Evolutionary conservation across 768 basidiomycete genomes (phyloP), one percentile per base, ranked within the genome.

Genomic region (Serendipita sp.): DNA sequence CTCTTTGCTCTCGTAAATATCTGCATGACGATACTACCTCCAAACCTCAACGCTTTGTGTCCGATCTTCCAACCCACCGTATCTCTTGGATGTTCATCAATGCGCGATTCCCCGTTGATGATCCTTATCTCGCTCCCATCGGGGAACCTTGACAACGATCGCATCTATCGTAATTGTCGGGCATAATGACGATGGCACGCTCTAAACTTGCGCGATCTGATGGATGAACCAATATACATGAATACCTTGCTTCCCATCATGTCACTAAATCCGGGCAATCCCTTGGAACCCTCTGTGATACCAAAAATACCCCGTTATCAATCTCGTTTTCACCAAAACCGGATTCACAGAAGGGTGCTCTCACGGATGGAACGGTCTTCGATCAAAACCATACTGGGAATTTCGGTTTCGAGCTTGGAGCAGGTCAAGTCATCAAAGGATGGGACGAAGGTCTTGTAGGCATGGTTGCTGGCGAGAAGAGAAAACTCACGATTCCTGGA

Each of bases 381-480:
- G 18, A 50, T 50, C 73, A 74, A 64, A 87, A 50, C n/a, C 48
- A n/a, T 18, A 8, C 8, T 8, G n/a, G n/a, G 8, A 91, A 93
- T 1, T 77, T 97, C 5, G 80, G 85, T 55, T 78, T 96, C 70
- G 92, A 81, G 44, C 86, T 92, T 33, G 89, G 89, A 60, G 73
- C 77, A 45, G 86, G 86, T 8, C 88, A 90, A 70, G 89, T 92
- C 62, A 92, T 92, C 71, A 78, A 78, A 67, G 89, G 89, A n/a
- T 92, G 89, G 89, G 89, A 92, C 68, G 74, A 88, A 45, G 90
- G 89, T 68, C 82, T 92, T 58, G 64, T 80, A 44, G 88, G 69
- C 63, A 92, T 95, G 85, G 95, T 93, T 71, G 71, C 90, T 44
- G 77, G 81, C 66, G 93, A 96, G 77, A 92, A 90, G 78, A 86